Base-by-base conservation (phyloP, 805 yeast genomes). In the Candida silvatica region DNA sequence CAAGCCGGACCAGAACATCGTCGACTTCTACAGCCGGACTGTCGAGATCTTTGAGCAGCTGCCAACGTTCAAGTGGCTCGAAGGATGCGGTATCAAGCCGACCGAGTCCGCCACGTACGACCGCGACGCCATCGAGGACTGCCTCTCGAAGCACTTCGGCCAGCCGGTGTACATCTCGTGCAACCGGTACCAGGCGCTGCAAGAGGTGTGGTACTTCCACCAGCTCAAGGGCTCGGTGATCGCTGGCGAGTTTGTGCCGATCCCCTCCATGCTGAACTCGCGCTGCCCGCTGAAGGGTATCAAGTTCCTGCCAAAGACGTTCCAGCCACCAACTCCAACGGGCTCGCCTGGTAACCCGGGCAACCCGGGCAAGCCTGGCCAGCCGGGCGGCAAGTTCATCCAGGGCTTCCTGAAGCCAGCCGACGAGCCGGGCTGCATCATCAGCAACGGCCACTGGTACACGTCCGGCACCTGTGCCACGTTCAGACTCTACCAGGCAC, bases 391-490 rank as follows among this genome's bases (percentile, higher is more conserved):
- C 7, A 44, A 39, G 3, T 47, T 51, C 16, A 37, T 45, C 2
- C 41, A 52, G 32, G 87, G 85, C 2, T 64, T 56, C 46, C 49
- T 83, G 31, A 67, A 61, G 35, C 58, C 75, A 11, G 51, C 66
- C 15, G 71, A 61, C 28, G 70, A 77, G 38, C 43, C 56, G 4
- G 95, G 95, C 7, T 85, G 95, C 58, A 61, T 90, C 39, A 90
- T 88, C 49, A 74, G 82, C 40, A 82, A 74, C 49, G 98, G 98
- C 4, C 71, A 75, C 44, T 88, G 94, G 92, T 84, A 80, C 59
- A 52, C 69, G 4, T 65, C 68, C 14, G 96, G 96, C 1, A 74
- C 92, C 0, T 90, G 97, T 57, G 97, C 96, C 4, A 75, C 80
- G 4, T 88, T 67, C 59, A 66, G 66, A 18, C 47, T 82, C 18